Evolutionary conservation across 768 basidiomycete species (phyloP).

Genomic region (Russula lepida): DNA sequence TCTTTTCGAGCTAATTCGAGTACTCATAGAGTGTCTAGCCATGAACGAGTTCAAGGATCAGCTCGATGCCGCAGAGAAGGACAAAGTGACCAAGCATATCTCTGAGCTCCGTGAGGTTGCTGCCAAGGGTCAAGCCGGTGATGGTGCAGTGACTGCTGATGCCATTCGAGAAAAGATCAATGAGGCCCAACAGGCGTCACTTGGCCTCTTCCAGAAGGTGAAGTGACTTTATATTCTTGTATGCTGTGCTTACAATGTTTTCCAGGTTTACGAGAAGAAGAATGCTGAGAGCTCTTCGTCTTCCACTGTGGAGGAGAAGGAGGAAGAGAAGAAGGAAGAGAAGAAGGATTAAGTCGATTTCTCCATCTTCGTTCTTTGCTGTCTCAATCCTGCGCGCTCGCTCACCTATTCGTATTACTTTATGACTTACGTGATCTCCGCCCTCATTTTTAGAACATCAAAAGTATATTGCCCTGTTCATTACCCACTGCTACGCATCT

Average conservation of each 20-base stretch:
- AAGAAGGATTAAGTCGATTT: constrained; percentile 67
- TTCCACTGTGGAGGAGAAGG: constrained; percentile 29
- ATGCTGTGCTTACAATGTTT: background rate
- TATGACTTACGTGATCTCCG: constrained; percentile 8
- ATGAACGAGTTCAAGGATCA: constrained; percentile 98
- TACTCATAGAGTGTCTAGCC: constrained; percentile 36
- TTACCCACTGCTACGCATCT: constrained; percentile 12
- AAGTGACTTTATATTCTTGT: background rate
- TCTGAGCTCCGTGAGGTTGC: constrained; percentile 83
- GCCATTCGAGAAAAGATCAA: constrained; percentile 85
- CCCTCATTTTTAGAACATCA: constrained; percentile 19
- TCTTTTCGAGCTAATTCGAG: background rate
- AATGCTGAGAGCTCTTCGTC: constrained; percentile 50
- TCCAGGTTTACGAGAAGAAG: constrained; percentile 77
- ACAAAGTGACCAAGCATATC: constrained; percentile 85
- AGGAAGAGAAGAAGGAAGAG: constrained; percentile 57
- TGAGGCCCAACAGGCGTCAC: constrained; percentile 90
- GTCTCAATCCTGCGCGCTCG: background rate
- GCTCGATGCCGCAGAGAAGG: constrained; percentile 84
- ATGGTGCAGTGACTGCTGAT: constrained; percentile 74
- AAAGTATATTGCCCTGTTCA: constrained; percentile 17
- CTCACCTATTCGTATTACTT: constrained; percentile 5
- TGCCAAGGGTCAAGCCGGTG: constrained; percentile 82
- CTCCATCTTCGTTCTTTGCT: background rate
- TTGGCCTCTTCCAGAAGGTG: constrained; percentile 91